A percentile compares a stretch with the other conserved stretches of the same genome.
These are phyloP conservation scores for Terana coerulea DNA, from an alignment of 768 basidiomycete species.

Conservation along the genomic window DNA sequence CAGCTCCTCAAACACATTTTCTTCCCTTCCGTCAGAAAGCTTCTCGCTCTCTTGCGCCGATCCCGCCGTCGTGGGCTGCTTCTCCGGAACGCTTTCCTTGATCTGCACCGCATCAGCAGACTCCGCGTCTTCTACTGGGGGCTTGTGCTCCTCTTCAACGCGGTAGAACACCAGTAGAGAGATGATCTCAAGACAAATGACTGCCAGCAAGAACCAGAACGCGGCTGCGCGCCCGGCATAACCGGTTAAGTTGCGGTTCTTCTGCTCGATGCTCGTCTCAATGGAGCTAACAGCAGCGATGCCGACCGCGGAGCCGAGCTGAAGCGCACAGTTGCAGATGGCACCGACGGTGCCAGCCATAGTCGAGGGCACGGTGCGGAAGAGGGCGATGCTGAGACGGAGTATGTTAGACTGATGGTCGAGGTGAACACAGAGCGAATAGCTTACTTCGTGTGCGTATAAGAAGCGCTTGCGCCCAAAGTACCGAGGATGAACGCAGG, in stretches of 20 bases:
- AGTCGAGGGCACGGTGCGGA: conserved; percentile 42
- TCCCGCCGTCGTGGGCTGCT: too few relatives aligned
- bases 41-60: too few relatives aligned
- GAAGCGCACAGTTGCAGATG: conserved; percentile 51
- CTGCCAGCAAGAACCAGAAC: conserved; percentile 30
- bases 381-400: conserved; percentile 42
- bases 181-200: conserved; percentile 30
- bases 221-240: conserved; percentile 42
- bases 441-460: conserved; percentile 46
- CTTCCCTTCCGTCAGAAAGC: too few relatives aligned
- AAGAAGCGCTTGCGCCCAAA: conserved; percentile 41
- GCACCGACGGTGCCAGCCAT: conserved; percentile 53
- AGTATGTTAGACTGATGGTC: neutral
- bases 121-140: conserved; percentile 15
- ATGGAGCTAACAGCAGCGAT: conserved; percentile 48
- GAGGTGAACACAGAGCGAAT: neutral
- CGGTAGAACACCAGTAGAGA: conserved; percentile 34
- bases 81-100: too few relatives aligned
- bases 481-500: conserved; percentile 49
- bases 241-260: conserved; percentile 26
- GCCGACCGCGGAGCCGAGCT: conserved; percentile 50
- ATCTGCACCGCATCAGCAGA: neutral
- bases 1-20: too few relatives aligned
- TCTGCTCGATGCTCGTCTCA: conserved; percentile 38
- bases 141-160: conserved; percentile 6